phyloP scores from a whole-genome alignment of 2,329 filamentous ascomycete species.

The Aspergillus sp. region DNA sequence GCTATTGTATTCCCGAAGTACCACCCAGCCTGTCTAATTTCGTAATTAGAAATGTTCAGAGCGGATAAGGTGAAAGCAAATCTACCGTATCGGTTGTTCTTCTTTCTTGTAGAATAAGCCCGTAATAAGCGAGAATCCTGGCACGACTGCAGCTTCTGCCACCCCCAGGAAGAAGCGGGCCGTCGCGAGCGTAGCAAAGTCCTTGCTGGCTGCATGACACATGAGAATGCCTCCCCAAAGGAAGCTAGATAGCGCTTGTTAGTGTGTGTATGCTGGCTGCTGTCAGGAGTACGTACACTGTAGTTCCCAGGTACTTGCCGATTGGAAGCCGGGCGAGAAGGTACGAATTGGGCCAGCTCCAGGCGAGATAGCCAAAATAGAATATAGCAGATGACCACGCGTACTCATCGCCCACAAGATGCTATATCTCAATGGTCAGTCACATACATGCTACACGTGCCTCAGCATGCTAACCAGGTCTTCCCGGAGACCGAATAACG shows the following conservation, averaged over 20 bases:
- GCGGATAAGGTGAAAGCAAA: no score
- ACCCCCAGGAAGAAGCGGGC: conserved; percentile 40
- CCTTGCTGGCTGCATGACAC: conserved; percentile 30
- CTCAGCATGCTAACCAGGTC: no score
- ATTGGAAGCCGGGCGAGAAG: conserved; percentile 35
- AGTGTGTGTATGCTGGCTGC: no score
- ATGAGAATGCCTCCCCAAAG: conserved; percentile 33
- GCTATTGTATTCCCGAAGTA: conserved; percentile 28
- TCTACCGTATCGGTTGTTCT: conserved; percentile 30
- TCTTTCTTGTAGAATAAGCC: conserved; percentile 36
- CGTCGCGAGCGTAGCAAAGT: conserved; percentile 36
- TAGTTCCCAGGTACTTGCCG: conserved; percentile 28
- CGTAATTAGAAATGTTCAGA: no score
- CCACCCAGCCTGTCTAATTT: conserved; percentile 31
- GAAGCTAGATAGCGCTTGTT: no score
- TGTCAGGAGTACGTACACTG: conserved; percentile 24
- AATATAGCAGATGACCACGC: conserved; percentile 33
- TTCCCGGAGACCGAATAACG: no score
- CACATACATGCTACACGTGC: no score
- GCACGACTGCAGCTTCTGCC: conserved; percentile 29
- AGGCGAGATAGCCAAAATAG: conserved; percentile 37
- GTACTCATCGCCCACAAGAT: conserved; percentile 18
- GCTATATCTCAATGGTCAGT: no score
- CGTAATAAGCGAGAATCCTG: conserved; percentile 38
- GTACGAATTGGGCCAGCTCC: conserved; percentile 41